Base-by-base conservation (phyloP, 1,139 yeast species). In the Geotrichum candidum region DNA sequence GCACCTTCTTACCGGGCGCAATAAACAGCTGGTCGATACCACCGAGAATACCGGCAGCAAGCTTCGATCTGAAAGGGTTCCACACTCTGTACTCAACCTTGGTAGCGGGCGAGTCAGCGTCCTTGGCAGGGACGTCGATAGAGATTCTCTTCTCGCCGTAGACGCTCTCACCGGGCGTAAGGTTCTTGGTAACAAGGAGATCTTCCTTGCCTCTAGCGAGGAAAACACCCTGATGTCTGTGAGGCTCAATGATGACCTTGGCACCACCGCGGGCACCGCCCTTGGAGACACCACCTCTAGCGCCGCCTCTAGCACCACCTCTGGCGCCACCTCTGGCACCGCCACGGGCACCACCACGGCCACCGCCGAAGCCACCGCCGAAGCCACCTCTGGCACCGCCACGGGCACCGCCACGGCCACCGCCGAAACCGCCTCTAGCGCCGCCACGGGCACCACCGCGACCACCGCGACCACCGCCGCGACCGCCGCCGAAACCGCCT, bases 31-130 rank as follows among this genome's bases (percentile, higher is more conserved):
- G 97, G 77, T 94, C 99, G 72, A 94, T 58, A 58, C 99, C 99
- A 80, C 99, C 99, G 91, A 94, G 89, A 71, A 94, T 90, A 89
- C 99, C 99, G 66, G 99, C 99, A 76, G 99, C 99, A 82, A 94
- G 83, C 85, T 94, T 94, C 68, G 98, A 94, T 87, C 99, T 88
- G 88, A 94, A 94, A 68, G 99, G 99, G 80, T 94, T 94, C 99
- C 99, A 94, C 69, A 94, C 99, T 85, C 99, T 92, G 86, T 94
- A 94, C 82, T 94, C 99, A 66, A 86, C 84, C 84, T 94, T 94
- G 75, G 97, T 91, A 68, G 97, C 88, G 52, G 76, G 76, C 18
- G 71, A 73, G 69, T 96, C 95, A 74, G 88, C 96, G 74, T 87
- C 96, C 73, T 81, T 84, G 64, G 91, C 83, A 69, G 97, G 96